Conservation (phyloP, 2,329 filamentous ascomycete species). For the Pyrenochaeta sp. region DNA sequence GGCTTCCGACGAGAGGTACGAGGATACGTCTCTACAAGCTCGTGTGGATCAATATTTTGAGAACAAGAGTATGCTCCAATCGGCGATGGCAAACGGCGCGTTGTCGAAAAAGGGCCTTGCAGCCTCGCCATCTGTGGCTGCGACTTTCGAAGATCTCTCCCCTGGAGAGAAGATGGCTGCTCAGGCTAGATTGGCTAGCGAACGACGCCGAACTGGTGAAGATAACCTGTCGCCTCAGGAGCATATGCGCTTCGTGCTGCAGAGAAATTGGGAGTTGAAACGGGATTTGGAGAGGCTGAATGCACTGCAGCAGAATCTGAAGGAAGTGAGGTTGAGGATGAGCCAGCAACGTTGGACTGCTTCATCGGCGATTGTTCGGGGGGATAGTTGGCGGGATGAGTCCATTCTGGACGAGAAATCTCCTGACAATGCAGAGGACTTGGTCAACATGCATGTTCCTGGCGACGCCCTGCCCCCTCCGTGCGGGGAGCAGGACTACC, state of each 20-base stretch:
- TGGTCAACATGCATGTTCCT: no score
- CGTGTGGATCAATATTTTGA: background rate
- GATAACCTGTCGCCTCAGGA: background rate
- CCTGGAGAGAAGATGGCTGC: background rate
- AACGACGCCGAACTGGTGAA: background rate
- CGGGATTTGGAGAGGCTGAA: slow-evolving; percentile 7
- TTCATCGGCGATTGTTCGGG: background rate
- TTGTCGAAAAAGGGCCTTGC: background rate
- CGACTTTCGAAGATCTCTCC: background rate
- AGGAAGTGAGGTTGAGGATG: background rate
- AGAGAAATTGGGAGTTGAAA: slow-evolving; percentile 4
- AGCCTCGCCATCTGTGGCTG: no score
- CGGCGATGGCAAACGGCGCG: background rate
- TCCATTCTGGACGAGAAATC: no score
- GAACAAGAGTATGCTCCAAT: background rate
- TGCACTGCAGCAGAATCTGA: background rate
- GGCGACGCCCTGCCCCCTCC: no score
- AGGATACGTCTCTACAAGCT: background rate
- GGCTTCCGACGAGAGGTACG: background rate
- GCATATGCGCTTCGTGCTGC: background rate
- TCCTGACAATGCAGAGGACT: no score
- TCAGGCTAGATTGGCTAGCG: background rate
- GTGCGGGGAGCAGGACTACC: no score
- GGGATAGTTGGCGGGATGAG: background rate
- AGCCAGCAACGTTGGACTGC: background rate